These are phyloP conservation scores for Globisporangium uncinulatum DNA, from an alignment of 352 stramenopile species.

Conservation along the genomic window DNA sequence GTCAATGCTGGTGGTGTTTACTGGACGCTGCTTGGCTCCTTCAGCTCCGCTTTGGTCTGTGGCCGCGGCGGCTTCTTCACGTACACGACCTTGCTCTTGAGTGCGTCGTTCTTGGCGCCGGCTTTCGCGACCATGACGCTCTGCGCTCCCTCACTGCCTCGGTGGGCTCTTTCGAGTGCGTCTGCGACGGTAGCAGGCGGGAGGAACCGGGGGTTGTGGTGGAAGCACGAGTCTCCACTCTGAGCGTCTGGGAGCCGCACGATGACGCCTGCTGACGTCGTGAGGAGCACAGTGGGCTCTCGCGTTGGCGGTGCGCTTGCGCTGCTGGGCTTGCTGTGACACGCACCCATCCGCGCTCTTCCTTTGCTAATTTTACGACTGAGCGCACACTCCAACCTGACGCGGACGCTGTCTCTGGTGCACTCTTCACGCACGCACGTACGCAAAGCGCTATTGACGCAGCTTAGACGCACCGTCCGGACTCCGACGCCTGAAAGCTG, in stretches of 20 bases:
- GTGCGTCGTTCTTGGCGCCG: conserved; percentile 30
- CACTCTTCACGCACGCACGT: neutral
- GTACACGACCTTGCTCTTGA: conserved; percentile 58
- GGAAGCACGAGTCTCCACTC: conserved; percentile 26
- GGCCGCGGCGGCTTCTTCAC: conserved; percentile 36
- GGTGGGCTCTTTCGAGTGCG: conserved; percentile 3
- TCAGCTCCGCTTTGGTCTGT: neutral
- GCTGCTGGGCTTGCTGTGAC: conserved; percentile 20
- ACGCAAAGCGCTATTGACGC: neutral
- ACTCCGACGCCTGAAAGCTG: neutral
- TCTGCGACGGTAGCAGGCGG: conserved; percentile 8
- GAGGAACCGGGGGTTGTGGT: conserved; percentile 37
- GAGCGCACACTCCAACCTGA: neutral
- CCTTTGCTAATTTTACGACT: conserved; percentile 8
- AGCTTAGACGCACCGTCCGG: neutral
- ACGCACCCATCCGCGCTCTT: conserved; percentile 24
- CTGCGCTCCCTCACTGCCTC: neutral
- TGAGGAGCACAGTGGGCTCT: conserved; percentile 34
- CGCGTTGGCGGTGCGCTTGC: conserved; percentile 12
- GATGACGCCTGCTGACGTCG: conserved; percentile 47
- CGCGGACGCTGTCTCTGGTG: neutral
- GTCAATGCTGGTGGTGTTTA: no score
- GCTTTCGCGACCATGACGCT: conserved; percentile 30
- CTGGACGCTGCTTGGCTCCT: neutral
- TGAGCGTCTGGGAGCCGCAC: conserved; percentile 24